phyloP scores from a whole-genome alignment of 1,284 basidiomycete species.

The Ganoderma lucidum region DNA sequence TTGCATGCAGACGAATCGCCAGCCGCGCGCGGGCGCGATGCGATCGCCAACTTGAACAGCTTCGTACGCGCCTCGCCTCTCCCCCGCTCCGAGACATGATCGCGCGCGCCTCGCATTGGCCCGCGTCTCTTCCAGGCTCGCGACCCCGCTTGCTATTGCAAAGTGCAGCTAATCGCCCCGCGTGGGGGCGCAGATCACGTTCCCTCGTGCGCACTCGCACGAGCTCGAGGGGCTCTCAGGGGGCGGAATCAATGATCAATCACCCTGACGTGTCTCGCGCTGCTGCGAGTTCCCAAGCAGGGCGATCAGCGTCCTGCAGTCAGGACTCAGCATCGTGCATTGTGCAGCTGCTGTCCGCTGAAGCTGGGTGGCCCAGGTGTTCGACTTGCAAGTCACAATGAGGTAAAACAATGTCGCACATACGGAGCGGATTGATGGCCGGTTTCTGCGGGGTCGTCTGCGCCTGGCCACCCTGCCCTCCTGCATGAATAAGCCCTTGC shows the following conservation, averaged over 20 bases:
- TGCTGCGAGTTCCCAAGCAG: constrained; percentile 8
- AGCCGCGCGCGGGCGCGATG: not conserved
- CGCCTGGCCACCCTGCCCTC: not conserved
- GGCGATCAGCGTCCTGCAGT: not conserved
- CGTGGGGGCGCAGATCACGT: not conserved
- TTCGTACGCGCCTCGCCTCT: constrained; percentile 4
- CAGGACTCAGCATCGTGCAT: not conserved
- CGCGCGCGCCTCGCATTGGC: not conserved
- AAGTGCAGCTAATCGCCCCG: not conserved
- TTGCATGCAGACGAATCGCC: not conserved
- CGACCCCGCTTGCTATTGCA: not conserved
- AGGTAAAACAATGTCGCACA: not conserved
- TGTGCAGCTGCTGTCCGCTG: too few species aligned
- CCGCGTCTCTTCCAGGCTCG: not conserved
- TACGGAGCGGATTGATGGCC: not conserved
- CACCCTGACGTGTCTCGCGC: constrained; percentile 8
- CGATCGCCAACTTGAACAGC: not conserved
- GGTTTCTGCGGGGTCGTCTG: too few species aligned
- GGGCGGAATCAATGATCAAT: constrained; percentile 1
- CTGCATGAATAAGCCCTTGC: not conserved
- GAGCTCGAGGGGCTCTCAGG: not conserved
- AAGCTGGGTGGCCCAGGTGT: not conserved
- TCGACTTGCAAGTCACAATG: not conserved
- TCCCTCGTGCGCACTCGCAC: not conserved
- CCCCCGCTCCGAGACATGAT: not conserved